A percentile compares a stretch with the other conserved stretches of the same genome.
These are phyloP conservation scores for Oryza coarctata DNA, from an alignment of 176 grass and related monocot genomes.

Conservation along the genomic window DNA sequence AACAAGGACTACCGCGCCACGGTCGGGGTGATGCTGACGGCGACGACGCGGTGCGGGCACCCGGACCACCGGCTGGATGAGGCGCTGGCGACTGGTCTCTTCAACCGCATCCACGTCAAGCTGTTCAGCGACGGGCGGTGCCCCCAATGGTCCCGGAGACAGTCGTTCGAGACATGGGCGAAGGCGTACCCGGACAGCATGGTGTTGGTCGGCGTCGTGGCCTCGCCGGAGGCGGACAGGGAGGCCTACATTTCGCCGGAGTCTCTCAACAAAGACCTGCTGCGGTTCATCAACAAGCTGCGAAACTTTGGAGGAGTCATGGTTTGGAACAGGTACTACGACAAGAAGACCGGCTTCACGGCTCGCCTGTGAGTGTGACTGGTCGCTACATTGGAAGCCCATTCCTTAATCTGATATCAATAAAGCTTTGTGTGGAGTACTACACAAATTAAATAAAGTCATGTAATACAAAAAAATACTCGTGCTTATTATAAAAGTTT, in stretches of 20 bases:
- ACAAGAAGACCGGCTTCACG: not conserved
- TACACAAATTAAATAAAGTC: not conserved
- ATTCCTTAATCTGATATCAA: too few relatives aligned
- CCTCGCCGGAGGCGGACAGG: conserved; percentile 11
- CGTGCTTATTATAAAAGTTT: not conserved
- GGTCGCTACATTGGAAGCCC: too few relatives aligned
- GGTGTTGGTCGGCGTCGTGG: conserved; percentile 12
- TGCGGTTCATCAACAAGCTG: not conserved
- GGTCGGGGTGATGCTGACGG: conserved; percentile 29
- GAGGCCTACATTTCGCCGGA: not conserved
- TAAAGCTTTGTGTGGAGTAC: not conserved
- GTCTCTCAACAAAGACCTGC: not conserved
- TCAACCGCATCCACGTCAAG: conserved; percentile 60
- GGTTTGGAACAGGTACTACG: conserved; percentile 31
- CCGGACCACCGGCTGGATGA: conserved; percentile 28
- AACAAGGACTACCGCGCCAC: not conserved
- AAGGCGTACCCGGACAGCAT: not conserved
- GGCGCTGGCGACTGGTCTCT: conserved; percentile 49
- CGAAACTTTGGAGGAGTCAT: not conserved
- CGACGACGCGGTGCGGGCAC: conserved; percentile 51
- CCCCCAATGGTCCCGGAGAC: not conserved
- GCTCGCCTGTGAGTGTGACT: not conserved
- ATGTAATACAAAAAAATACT: not conserved
- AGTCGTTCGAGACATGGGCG: not conserved
- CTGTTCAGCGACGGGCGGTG: not conserved